Base-by-base conservation (phyloP, 768 basidiomycete genomes). In the Trametes meyenii region DNA sequence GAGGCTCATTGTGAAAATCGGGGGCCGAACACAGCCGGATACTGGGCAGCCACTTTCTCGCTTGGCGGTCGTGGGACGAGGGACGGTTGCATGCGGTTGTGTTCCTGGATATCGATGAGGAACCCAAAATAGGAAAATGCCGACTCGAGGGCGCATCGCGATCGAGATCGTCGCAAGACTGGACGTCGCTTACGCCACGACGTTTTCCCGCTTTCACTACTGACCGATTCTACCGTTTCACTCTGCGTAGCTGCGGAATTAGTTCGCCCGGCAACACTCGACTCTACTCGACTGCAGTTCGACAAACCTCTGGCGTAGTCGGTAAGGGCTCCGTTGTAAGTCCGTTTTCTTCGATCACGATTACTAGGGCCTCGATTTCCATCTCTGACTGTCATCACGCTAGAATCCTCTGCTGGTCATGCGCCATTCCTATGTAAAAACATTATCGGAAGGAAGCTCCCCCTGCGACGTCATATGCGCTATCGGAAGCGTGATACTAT, bases 401-500 rank as follows among this genome's bases (percentile, higher is more conserved):
- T 40, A 49, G 55, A 57, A 40, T 29, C 19, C 24, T 11, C 33
- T 57, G 14, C 11, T 16, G n/a, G 55, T 57, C 55, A 57, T 40
- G 55, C n/a, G 14, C 46, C 21, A 26, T 23, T n/a, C 33, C 33
- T 19, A 13, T 14, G 46, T 21, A 38, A 46, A 23, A 21, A 23
- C 19, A 6, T 45, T n/a, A 3, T 11, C 23, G 7, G n/a, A 16
- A 23, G 19, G 53, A 26, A 16, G 36, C 36, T 3, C 23, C 46
- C 36, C 8, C 46, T 24, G 55, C 46, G 36, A 49, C 36, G 36
- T 11, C 21, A 40, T 57, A 23, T 49, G 24, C 55, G 45, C 55
- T 57, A 57, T 57, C 55, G 38, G 55, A 57, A 57, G 55, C 55
- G 24, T 38, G 55, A 43, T 39, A 40, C 33, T n/a, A n/a, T n/a